Conservation (phyloP, 1,139 yeast genomes). For the Diutina mesorugosa region DNA sequence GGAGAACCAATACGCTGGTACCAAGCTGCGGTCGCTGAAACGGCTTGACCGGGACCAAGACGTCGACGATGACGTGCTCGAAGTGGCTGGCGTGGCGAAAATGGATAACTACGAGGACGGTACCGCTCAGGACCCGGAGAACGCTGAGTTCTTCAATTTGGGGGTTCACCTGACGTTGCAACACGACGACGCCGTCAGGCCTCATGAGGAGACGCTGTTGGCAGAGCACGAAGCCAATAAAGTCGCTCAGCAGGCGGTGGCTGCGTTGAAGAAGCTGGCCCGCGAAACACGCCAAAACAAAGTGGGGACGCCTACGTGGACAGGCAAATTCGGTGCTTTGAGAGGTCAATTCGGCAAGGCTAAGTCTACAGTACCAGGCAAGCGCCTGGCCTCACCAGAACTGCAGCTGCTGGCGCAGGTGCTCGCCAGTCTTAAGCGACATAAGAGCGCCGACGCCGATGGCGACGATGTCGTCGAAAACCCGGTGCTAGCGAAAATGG, state of each 20-base stretch:
- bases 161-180: not conserved
- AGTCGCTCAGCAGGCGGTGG: slow-evolving; percentile 1
- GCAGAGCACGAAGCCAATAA: not conserved
- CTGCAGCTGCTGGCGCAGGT: slow-evolving; percentile 14
- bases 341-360: slow-evolving; percentile 31
- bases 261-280: not conserved
- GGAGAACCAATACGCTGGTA: slow-evolving; percentile 25
- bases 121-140: not conserved
- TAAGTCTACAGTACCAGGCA: not conserved
- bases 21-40: slow-evolving; percentile 13
- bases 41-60: slow-evolving; percentile 14
- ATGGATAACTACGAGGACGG: not conserved
- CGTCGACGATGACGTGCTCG: not conserved
- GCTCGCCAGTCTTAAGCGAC: slow-evolving; percentile 8
- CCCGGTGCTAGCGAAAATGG: slow-evolving; percentile 22
- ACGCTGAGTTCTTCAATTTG: not conserved
- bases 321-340: slow-evolving; percentile 82
- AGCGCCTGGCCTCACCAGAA: slow-evolving; percentile 11
- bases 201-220: not conserved
- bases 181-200: not conserved
- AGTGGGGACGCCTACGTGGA: slow-evolving; percentile 91
- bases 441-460: slow-evolving; percentile 2
- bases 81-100: not conserved
- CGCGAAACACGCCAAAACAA: slow-evolving; percentile 45
- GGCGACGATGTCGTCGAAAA: slow-evolving; percentile 8